These are phyloP conservation scores for Microthyrium microscopicum DNA, from an alignment of 2,329 filamentous ascomycete species.

Conservation along the genomic window DNA sequence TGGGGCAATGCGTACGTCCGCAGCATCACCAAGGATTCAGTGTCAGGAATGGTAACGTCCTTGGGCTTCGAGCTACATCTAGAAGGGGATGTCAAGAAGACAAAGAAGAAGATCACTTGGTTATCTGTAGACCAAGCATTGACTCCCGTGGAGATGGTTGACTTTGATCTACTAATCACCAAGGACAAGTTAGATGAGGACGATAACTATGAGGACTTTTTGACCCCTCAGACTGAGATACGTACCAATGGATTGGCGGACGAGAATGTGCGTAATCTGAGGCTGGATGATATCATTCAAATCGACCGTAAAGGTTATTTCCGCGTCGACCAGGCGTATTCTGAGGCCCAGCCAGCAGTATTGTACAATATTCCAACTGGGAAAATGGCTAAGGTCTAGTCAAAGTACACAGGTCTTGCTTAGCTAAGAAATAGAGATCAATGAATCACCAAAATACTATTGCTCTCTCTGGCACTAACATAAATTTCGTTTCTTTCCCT, in stretches of 20 bases:
- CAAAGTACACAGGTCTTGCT: too few relatives aligned
- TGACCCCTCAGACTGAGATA: conserved; percentile 60
- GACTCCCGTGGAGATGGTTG: conserved; percentile 8
- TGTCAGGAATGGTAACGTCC: conserved; percentile 36
- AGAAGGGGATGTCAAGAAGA: conserved; percentile 84
- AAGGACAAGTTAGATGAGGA: conserved; percentile 90
- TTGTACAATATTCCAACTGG: conserved; percentile 57
- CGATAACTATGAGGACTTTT: conserved; percentile 67
- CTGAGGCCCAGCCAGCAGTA: conserved; percentile 42
- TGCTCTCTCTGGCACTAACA: too few relatives aligned
- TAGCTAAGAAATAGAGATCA: too few relatives aligned
- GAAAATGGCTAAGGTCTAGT: too few relatives aligned
- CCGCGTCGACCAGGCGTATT: conserved; percentile 54
- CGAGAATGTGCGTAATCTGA: conserved; percentile 59
- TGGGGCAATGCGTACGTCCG: conserved; percentile 84
- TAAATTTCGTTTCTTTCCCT: too few relatives aligned
- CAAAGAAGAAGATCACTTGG: conserved; percentile 95
- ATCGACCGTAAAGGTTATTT: conserved; percentile 89
- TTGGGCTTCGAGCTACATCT: conserved; percentile 79
- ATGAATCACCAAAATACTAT: too few relatives aligned
- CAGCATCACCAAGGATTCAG: conserved; percentile 36
- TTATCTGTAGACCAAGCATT: conserved; percentile 36
- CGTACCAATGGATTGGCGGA: conserved; percentile 64
- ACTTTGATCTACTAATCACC: conserved; percentile 56
- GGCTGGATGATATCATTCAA: conserved; percentile 84